A percentile compares a stretch with the other conserved stretches of the same genome.
These are phyloP conservation scores for Fusarium sulawesiense DNA, from an alignment of 2,329 filamentous ascomycete species.

Conservation along the genomic window DNA sequence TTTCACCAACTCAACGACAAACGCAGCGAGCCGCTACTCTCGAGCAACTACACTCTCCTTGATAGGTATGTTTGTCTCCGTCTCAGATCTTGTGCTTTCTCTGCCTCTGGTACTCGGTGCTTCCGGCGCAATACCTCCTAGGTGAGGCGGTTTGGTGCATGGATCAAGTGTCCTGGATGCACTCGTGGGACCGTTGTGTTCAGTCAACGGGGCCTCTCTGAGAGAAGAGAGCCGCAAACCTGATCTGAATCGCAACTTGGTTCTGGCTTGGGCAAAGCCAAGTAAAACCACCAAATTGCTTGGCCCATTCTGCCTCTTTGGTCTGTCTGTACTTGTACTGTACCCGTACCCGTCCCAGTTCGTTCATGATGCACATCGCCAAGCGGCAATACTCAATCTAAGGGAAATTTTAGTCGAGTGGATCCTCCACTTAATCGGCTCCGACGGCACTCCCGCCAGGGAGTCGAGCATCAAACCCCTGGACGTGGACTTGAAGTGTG, in stretches of 20 bases:
- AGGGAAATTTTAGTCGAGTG: slow-evolving; percentile 48
- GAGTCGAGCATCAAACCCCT: slow-evolving; percentile 46
- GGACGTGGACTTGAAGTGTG: slow-evolving; percentile 41
- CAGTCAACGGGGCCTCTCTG: slow-evolving; percentile 21
- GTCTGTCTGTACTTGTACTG: background rate
- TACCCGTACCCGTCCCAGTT: slow-evolving; percentile 13
- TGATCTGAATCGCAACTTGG: slow-evolving; percentile 20
- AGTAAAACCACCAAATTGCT: slow-evolving; percentile 13
- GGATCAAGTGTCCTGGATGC: slow-evolving; percentile 47
- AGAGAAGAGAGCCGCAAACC: slow-evolving; percentile 22
- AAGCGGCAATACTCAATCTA: slow-evolving; percentile 50
- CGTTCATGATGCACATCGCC: slow-evolving; percentile 48
- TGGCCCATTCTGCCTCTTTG: slow-evolving; percentile 6
- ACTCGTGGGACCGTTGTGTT: slow-evolving; percentile 39
- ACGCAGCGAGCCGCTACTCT: slow-evolving; percentile 33
- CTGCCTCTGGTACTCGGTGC: slow-evolving; percentile 42
- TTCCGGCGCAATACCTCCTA: slow-evolving; percentile 43
- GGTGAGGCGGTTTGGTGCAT: slow-evolving; percentile 48
- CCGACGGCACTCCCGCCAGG: slow-evolving; percentile 46
- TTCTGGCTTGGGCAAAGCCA: slow-evolving; percentile 17
- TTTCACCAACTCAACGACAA: slow-evolving; percentile 39
- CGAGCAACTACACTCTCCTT: slow-evolving; percentile 26
- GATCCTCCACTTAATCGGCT: slow-evolving; percentile 47
- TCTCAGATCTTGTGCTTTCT: slow-evolving; percentile 40
- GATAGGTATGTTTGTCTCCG: slow-evolving; percentile 44